Base-by-base conservation (phyloP, 192 early-diverging fungal genomes). In the Chytriomyces confervae region DNA sequence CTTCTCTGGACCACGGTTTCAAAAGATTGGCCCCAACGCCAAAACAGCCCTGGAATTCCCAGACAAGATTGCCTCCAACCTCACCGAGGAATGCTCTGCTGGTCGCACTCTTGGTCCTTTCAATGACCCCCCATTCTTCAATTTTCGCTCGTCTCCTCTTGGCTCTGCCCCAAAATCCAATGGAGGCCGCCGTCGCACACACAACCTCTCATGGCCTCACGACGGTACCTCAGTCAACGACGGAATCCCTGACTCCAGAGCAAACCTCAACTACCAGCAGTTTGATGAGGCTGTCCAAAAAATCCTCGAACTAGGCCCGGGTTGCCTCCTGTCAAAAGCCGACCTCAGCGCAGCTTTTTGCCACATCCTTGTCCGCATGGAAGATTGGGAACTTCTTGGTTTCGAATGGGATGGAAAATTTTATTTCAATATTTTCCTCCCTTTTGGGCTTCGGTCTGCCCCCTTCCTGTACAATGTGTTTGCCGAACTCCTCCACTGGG, bases 381-480 rank as follows among this genome's bases (percentile, higher is more conserved):
- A 72, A 50, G 69, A 72, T 36, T 72, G 69, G 69, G 69, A 72
- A 11, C 50, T 72, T 10, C 51, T 72, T 5, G 69, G 69, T 13
- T 72, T 72, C 57, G 46, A 13, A 7, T 72, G 69, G 69, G 7
- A 48, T 13, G 69, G 69, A 6, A 23, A 23, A 11, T 72, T 13
- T 49, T 72, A 13, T 29, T 48, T 46, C 24, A 50, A 72, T 11
- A 57, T 72, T 29, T 72, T 48, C 50, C 50, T 72, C 11, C 69
- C 69, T 6, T 72, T 72, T 24, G 69, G 69, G 6, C 69, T 72
- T 29, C 50, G 69, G 5, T 72, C 69, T n/a, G n/a, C 44, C 66
- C 69, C 69, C 49, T 72, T 72, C 69, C 69, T 72, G 18, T 72
- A 53, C 69, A 72, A 72, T 24, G 10, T 72, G 29, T 72, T 72